These are phyloP conservation scores for Tolypocladium guangdongense DNA, from an alignment of 2,329 filamentous ascomycete genomes.

Conservation along the genomic window DNA sequence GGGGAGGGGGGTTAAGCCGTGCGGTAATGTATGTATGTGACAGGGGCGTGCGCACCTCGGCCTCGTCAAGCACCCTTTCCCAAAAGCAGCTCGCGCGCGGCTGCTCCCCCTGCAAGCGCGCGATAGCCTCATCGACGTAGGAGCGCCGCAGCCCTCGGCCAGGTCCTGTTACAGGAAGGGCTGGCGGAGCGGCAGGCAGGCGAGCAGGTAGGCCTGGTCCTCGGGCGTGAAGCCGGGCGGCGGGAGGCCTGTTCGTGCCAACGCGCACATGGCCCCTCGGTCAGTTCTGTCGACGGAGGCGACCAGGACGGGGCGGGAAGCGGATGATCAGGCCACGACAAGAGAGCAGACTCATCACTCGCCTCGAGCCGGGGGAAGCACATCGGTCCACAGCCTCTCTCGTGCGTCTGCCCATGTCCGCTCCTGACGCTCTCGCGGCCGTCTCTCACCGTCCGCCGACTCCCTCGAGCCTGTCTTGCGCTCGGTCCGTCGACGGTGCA, in stretches of 20 bases:
- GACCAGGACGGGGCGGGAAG: no score
- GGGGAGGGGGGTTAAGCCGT: no score
- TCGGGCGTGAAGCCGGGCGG: constrained; percentile 4
- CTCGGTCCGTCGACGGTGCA: no score
- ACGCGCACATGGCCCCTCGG: no score
- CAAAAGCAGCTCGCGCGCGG: constrained; percentile 6
- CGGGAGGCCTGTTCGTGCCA: no score
- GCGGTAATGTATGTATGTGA: no score
- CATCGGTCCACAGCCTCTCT: background rate
- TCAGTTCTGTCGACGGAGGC: no score
- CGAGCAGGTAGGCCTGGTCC: constrained; percentile 7
- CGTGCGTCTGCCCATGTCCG: background rate
- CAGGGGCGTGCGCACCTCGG: no score
- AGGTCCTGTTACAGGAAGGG: constrained; percentile 4
- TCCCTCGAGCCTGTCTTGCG: no score
- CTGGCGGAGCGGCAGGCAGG: constrained; percentile 6
- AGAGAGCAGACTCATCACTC: background rate
- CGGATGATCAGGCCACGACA: no score
- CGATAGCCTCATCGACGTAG: constrained; percentile 3
- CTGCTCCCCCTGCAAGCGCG: background rate
- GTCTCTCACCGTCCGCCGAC: background rate
- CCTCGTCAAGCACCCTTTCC: constrained; percentile 8
- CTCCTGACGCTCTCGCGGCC: background rate
- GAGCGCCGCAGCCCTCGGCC: constrained; percentile 5
- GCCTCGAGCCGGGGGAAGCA: background rate